These are phyloP conservation scores for Exophiala phaeomuriformis DNA, from an alignment of 2,329 filamentous ascomycete species.

Conservation along the genomic window DNA sequence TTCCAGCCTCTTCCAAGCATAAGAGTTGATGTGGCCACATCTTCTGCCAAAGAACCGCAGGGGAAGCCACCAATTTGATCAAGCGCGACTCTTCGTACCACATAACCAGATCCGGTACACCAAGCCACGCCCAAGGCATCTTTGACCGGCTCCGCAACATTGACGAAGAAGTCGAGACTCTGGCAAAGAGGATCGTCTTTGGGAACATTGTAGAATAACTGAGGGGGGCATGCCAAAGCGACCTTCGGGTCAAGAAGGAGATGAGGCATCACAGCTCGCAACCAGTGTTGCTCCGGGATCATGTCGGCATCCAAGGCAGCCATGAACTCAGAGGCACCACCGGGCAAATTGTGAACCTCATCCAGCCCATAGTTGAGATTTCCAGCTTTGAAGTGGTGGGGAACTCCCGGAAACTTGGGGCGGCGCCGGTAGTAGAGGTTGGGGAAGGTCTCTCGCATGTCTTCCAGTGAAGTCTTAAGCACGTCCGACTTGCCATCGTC, in stretches of 20 bases:
- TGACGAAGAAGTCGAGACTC: constrained; percentile 30
- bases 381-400: constrained; percentile 29
- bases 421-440: constrained; percentile 40
- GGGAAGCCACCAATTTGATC: constrained; percentile 31
- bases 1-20: constrained; percentile 30
- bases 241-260: constrained; percentile 27
- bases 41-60: constrained; percentile 31
- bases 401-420: constrained; percentile 34
- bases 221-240: constrained; percentile 34
- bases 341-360: constrained; percentile 44
- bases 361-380: constrained; percentile 50
- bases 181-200: constrained; percentile 29
- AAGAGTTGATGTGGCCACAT: constrained; percentile 29
- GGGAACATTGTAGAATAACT: constrained; percentile 31
- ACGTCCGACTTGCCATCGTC: constrained; percentile 43
- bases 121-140: constrained; percentile 29
- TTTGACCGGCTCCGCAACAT: constrained; percentile 29
- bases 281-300: constrained; percentile 31
- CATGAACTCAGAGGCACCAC: constrained; percentile 49
- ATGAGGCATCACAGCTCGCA: constrained; percentile 29
- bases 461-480: constrained; percentile 33
- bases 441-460: constrained; percentile 33
- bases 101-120: constrained; percentile 32
- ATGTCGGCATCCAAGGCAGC: constrained; percentile 33
- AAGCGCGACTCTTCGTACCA: constrained; percentile 29